These are phyloP conservation scores for Solanum virginianum DNA, from an alignment of 257 asterid genomes.

Conservation along the genomic window DNA sequence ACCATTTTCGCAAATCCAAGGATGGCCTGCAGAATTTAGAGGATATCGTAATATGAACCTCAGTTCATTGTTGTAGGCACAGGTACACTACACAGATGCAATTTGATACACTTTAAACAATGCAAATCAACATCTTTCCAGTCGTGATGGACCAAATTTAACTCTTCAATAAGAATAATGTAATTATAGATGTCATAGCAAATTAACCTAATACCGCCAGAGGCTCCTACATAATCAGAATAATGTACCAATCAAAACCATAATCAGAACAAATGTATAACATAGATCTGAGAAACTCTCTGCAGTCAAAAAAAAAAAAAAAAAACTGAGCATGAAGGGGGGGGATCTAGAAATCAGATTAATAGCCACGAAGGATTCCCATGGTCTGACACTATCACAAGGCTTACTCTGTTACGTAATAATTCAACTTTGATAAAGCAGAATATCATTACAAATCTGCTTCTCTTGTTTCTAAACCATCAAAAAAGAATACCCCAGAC, in stretches of 20 bases:
- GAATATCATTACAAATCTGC: background rate
- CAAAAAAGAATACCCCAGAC: background rate
- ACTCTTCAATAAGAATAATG: background rate
- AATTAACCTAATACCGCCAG: background rate
- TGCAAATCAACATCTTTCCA: background rate
- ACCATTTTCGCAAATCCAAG: slow-evolving; percentile 18
- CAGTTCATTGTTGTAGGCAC: background rate
- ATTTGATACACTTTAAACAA: background rate
- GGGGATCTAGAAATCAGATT: background rate
- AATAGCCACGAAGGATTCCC: background rate
- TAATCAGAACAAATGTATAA: background rate
- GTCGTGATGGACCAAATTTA: background rate
- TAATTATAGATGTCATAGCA: background rate
- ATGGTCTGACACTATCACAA: background rate
- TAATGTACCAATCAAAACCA: background rate
- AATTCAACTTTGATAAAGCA: background rate
- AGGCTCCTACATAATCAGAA: background rate
- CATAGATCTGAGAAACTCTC: background rate
- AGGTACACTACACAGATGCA: background rate
- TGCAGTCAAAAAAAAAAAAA: background rate
- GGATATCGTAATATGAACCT: background rate
- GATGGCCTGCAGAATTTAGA: slow-evolving; percentile 10
- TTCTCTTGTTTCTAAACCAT: background rate
- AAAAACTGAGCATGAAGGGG: background rate
- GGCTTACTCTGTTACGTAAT: background rate